These are phyloP conservation scores for Spatholobus suberectus DNA, from an alignment of 306 rosid genomes.

Conservation along the genomic window DNA sequence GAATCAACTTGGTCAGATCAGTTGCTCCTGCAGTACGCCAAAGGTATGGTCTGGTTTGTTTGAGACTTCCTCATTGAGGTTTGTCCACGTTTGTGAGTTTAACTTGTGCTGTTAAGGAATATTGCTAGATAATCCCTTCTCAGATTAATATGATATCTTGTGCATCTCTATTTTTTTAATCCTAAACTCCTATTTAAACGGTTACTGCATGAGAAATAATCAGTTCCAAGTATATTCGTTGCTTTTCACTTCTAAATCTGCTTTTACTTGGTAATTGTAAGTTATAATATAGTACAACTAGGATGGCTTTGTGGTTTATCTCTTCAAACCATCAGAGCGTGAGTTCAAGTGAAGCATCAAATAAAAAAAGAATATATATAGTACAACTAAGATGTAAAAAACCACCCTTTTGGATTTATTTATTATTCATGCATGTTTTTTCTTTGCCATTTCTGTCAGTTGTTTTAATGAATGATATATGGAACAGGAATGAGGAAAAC, in stretches of 20 bases:
- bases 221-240: conserved; percentile 21
- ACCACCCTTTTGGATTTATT: background rate
- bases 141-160: conserved; percentile 10
- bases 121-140: background rate
- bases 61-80: conserved; percentile 7
- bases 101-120: background rate
- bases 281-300: conserved; percentile 9
- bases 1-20: conserved; percentile 74
- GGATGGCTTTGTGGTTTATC: no score
- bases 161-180: background rate
- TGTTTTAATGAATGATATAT: background rate
- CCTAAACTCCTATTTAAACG: conserved; percentile 15
- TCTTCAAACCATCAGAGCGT: no score
- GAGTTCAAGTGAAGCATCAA: no score
- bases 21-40: conserved; percentile 72
- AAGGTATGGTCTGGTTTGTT: conserved; percentile 53
- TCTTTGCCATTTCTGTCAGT: conserved; percentile 15
- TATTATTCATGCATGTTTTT: background rate
- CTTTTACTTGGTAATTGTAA: conserved; percentile 18
- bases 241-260: conserved; percentile 33
- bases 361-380: no score
- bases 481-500: conserved; percentile 19
- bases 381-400: conserved; percentile 5
- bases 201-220: background rate
- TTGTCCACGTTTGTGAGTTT: conserved; percentile 15